Evolutionary conservation across 73 alveolate species (phyloP), one percentile per base, ranked within the genome.

Genomic region (Paramecium pentaurelia): DNA sequence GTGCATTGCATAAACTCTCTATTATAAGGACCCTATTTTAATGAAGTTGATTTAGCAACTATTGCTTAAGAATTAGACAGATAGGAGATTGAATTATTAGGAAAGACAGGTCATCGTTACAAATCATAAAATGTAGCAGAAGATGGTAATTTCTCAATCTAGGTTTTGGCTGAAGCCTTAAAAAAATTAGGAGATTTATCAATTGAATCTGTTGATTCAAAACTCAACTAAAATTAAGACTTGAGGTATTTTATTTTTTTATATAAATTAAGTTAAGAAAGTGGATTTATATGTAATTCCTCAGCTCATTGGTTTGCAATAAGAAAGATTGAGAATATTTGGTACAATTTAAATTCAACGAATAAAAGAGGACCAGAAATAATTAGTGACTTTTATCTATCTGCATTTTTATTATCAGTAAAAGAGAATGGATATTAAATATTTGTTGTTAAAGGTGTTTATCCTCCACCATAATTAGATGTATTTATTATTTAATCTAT

Each of bases 321-420:
- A 42, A 94, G 99, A 77, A 97, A 96, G 93, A 93, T 96, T 32
- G 89, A 96, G 40, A 98, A 97, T 30, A 95, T 94, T 16, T 98
- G 99, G 99, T 98, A 93, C 86, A 96, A 98, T 71, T 95, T 98
- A 77, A 98, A 98, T 92, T 98, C 99, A 36, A 92, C 97, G 3
- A 96, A 98, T 84, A 95, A 87, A 88, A 27, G 86, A 20, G 99
- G 99, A 11, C 99, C 99, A 5, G 97, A 97, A 86, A 92, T 86
- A 36, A 96, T 97, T 47, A 77, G 97, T 83, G 98, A 96, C 58
- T 97, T 98, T 83, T 98, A 98, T 88, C 84, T 98, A 49, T 90
- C 96, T 60, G 99, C 99, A 2, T 95, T 98, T 85, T 84, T 98
- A 20, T 95, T 92, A 91, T 93, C 97, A 27, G 96, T 98, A 4